These are phyloP conservation scores for Aureobasidium sp. DNA, from an alignment of 2,329 filamentous ascomycete genomes.

Conservation along the genomic window DNA sequence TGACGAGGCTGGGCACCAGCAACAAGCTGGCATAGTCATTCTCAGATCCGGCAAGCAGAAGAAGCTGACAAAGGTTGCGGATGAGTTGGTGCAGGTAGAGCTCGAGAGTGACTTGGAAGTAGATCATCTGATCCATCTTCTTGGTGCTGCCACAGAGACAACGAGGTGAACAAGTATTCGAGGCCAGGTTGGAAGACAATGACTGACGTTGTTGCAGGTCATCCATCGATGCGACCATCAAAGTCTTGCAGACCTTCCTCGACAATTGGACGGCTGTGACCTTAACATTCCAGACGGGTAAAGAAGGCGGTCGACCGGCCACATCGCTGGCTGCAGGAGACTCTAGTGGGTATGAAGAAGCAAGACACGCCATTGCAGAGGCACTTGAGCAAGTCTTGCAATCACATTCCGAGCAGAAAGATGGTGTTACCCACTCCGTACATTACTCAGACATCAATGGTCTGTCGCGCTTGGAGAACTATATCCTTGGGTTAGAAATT, in stretches of 20 bases:
- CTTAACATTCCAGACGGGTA: conserved; percentile 35
- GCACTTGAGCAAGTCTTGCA: conserved; percentile 34
- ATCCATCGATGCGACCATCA: conserved; percentile 31
- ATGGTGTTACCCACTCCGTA: conserved; percentile 32
- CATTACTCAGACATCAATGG: conserved; percentile 42
- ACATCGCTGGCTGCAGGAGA: conserved; percentile 30
- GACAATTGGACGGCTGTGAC: conserved; percentile 32
- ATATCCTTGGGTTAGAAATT: conserved; percentile 40
- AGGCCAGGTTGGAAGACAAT: not conserved
- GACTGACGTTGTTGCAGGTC: conserved; percentile 22
- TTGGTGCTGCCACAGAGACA: conserved; percentile 33
- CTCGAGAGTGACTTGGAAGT: conserved; percentile 33
- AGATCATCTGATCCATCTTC: conserved; percentile 36
- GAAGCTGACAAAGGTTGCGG: conserved; percentile 28
- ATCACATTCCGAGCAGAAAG: conserved; percentile 26
- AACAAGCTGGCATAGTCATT: conserved; percentile 33
- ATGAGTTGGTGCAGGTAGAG: conserved; percentile 32
- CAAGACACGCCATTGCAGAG: conserved; percentile 35
- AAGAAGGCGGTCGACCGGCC: conserved; percentile 33
- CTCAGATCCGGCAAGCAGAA: conserved; percentile 32
- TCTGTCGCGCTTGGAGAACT: conserved; percentile 39
- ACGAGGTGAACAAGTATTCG: conserved; percentile 20
- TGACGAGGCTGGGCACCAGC: conserved; percentile 27
- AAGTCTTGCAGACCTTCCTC: conserved; percentile 34
- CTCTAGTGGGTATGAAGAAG: conserved; percentile 31